phyloP scores from a whole-genome alignment of 768 basidiomycete species.

The Ephemerocybe angulata region DNA sequence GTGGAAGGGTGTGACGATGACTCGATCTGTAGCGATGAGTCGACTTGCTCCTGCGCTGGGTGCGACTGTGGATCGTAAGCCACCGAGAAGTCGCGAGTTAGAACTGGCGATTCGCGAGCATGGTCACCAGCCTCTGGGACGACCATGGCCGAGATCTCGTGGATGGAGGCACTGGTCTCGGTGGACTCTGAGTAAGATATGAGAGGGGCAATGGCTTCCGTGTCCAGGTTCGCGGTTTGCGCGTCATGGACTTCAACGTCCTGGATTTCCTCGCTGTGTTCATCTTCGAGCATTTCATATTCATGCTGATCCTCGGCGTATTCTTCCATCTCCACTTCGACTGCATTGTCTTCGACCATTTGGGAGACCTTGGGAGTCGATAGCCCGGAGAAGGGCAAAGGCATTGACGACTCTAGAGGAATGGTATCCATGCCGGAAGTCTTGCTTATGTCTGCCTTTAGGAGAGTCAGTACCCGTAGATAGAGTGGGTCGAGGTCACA shows the following conservation, averaged over 20 bases:
- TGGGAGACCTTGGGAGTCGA: neutral
- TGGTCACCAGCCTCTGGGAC: neutral
- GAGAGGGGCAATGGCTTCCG: neutral
- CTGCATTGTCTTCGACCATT: constrained; percentile 1
- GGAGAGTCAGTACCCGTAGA: neutral
- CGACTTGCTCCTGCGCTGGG: neutral
- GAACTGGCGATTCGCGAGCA: neutral
- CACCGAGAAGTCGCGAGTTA: neutral
- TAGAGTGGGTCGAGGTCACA: neutral
- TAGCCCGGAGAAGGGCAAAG: neutral
- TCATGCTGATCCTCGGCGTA: constrained; percentile 15
- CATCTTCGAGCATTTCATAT: constrained; percentile 15
- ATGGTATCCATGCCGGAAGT: neutral
- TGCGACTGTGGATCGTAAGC: neutral
- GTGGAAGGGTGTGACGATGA: too few relatives aligned
- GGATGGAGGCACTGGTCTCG: neutral
- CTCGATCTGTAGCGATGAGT: neutral
- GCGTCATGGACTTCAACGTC: constrained; percentile 15
- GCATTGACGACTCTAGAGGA: neutral
- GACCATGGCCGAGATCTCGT: neutral
- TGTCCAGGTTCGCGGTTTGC: neutral
- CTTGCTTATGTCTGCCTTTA: neutral
- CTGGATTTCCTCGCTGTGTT: constrained; percentile 11
- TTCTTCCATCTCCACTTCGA: constrained; percentile 18
- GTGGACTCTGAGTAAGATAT: neutral